A percentile compares a stretch with the other conserved stretches of the same genome.
Evolutionary conservation across 768 basidiomycete species (phyloP).

Genomic region (Piloderma croceum): DNA sequence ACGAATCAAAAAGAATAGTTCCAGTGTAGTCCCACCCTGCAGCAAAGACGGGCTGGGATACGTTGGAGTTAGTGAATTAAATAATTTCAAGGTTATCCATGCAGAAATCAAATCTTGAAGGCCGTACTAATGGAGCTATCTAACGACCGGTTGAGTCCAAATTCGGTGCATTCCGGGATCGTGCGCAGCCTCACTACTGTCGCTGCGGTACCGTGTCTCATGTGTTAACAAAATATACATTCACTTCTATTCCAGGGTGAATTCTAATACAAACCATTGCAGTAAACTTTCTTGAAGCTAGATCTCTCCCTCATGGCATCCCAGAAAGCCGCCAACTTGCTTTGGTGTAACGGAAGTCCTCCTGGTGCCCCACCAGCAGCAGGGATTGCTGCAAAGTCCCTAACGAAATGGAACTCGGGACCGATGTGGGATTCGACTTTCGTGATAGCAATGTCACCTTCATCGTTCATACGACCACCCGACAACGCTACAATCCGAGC

Average conservation of each 20-base stretch:
- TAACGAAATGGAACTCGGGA: constrained; percentile 20
- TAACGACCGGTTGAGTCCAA: too few species aligned
- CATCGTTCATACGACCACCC: constrained; percentile 46
- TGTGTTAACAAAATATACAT: neutral
- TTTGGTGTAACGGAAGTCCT: too few species aligned
- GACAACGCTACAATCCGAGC: constrained; percentile 51
- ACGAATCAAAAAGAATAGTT: too few species aligned
- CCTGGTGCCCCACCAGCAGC: constrained; percentile 20
- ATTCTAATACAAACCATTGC: constrained; percentile 38
- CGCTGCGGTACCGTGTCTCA: constrained; percentile 3
- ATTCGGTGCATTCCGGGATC: too few species aligned
- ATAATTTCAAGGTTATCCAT: too few species aligned
- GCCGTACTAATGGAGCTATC: too few species aligned
- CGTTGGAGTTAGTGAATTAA: too few species aligned
- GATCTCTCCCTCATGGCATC: constrained; percentile 53
- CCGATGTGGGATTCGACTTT: constrained; percentile 53
- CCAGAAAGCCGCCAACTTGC: constrained; percentile 70
- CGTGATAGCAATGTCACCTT: constrained; percentile 43
- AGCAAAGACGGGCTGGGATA: too few species aligned
- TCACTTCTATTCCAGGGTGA: neutral
- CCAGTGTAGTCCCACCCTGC: too few species aligned
- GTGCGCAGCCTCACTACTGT: constrained; percentile 8
- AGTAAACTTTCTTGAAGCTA: constrained; percentile 72
- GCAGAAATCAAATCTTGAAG: too few species aligned
- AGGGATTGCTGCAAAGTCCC: neutral